Conservation (phyloP, 2,329 filamentous ascomycete genomes). For the Diaporthe amygdali region DNA sequence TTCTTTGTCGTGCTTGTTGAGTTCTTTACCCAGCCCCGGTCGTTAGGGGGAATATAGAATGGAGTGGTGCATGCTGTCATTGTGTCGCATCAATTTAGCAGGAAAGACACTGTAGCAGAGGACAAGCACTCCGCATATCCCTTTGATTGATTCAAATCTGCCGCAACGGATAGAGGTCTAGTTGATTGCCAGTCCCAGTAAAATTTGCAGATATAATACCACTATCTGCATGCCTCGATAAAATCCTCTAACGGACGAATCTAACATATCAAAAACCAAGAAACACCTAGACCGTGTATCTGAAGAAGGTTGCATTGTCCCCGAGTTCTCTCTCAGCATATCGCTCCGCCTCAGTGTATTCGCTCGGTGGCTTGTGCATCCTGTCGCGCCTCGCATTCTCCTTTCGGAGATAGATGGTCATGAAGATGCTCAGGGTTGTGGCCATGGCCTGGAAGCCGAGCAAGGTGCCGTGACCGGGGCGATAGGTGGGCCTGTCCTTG, state of each 20-base stretch:
- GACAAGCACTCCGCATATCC: too few species aligned
- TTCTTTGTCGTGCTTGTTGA: too few species aligned
- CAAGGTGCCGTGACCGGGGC: conserved; percentile 49
- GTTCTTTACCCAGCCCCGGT: too few species aligned
- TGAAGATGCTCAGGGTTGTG: conserved; percentile 54
- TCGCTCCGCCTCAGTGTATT: conserved; percentile 61
- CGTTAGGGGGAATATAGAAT: too few species aligned
- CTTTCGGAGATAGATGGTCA: conserved; percentile 61
- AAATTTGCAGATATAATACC: background rate
- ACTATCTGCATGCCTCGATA: background rate
- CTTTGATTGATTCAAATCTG: too few species aligned
- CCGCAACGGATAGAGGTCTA: too few species aligned
- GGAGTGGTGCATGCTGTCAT: too few species aligned
- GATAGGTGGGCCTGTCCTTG: conserved; percentile 47
- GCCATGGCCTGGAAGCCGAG: conserved; percentile 50
- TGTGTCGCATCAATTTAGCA: too few species aligned
- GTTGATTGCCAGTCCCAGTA: too few species aligned
- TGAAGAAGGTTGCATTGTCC: conserved; percentile 61
- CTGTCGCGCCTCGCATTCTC: conserved; percentile 62
- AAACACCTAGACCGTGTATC: conserved; percentile 51
- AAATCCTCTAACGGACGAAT: background rate
- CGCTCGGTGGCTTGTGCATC: conserved; percentile 49
- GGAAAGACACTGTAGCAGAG: too few species aligned
- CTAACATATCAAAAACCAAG: background rate
- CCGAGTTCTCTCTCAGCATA: conserved; percentile 57